Percentiles rank a stretch among this genome's conserved stretches.
These are phyloP conservation scores for Amanita inopinata DNA, from an alignment of 768 basidiomycete genomes.

Conservation along the genomic window DNA sequence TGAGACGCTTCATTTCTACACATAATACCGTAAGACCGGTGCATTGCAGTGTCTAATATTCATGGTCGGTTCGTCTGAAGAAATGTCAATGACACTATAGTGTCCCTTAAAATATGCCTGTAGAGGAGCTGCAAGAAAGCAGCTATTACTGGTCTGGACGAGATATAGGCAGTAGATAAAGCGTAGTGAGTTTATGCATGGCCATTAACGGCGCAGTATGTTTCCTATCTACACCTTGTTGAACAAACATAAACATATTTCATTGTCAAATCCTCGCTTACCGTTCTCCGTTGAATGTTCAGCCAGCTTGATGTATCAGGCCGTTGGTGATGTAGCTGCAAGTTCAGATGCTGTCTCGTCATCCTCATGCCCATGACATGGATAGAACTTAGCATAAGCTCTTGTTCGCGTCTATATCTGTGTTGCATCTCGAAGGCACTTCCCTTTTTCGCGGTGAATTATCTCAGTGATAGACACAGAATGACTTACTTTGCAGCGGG, in stretches of 20 bases:
- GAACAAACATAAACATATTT: conserved; percentile 5
- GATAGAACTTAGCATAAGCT: conserved; percentile 69
- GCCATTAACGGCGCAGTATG: not conserved
- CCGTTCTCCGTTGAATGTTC: conserved; percentile 50
- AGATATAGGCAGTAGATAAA: conserved; percentile 1
- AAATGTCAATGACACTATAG: conserved; percentile 56
- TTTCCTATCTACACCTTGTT: conserved; percentile 12
- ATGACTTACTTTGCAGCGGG: conserved; percentile 39
- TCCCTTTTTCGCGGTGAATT: too few relatives aligned
- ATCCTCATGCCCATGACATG: conserved; percentile 62
- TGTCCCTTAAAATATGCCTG: conserved; percentile 66
- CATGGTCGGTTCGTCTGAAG: conserved; percentile 47
- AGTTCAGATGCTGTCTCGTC: conserved; percentile 49
- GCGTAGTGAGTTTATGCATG: not conserved
- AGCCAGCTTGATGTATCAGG: conserved; percentile 61
- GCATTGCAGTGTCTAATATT: too few relatives aligned
- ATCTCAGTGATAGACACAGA: too few relatives aligned
- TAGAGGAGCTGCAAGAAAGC: conserved; percentile 51
- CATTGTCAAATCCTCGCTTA: too few relatives aligned
- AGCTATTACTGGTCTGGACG: conserved; percentile 29
- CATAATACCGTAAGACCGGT: too few relatives aligned
- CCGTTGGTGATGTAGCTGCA: conserved; percentile 30
- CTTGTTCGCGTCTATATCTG: conserved; percentile 68
- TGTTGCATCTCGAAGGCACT: conserved; percentile 43
- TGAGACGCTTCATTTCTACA: too few relatives aligned